A percentile compares a stretch with the other conserved stretches of the same genome.
Evolutionary conservation across 306 rosid genomes (phyloP).

Genomic region (Gynostemma pentaphyllum): DNA sequence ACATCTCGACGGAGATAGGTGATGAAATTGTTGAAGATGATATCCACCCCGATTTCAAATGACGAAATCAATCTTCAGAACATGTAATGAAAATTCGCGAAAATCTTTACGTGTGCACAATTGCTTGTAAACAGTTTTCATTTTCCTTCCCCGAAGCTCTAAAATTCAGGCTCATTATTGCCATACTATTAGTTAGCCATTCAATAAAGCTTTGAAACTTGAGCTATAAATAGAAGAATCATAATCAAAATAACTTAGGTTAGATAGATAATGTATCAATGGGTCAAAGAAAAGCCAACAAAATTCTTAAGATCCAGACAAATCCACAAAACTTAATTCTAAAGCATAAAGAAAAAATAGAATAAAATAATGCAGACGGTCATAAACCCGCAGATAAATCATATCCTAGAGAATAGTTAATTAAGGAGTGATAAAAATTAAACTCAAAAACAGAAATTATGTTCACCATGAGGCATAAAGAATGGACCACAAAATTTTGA

Average conservation of each 20-base stretch:
- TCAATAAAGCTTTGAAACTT: neutral
- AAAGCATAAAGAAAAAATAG: neutral
- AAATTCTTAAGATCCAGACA: neutral
- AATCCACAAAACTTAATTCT: neutral
- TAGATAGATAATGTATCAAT: neutral
- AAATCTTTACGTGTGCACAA: neutral
- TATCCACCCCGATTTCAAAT: constrained; percentile 71
- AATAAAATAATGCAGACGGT: neutral
- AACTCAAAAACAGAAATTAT: constrained; percentile 6
- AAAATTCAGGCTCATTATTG: neutral
- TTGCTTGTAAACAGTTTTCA: neutral
- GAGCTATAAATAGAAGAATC: neutral
- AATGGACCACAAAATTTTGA: constrained; percentile 2
- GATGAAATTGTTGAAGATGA: constrained; percentile 69
- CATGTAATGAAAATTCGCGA: neutral
- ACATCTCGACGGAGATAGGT: constrained; percentile 13
- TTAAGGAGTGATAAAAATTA: neutral
- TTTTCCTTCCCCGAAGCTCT: neutral
- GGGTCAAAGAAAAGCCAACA: constrained; percentile 6
- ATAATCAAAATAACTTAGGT: neutral
- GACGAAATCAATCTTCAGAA: neutral
- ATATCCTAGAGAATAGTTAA: neutral
- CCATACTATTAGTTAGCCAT: neutral
- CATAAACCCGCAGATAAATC: constrained; percentile 9
- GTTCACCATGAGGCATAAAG: constrained; percentile 18